phyloP scores from a whole-genome alignment of 2,329 filamentous ascomycete genomes.

The Ramularia collo-cygni region DNA sequence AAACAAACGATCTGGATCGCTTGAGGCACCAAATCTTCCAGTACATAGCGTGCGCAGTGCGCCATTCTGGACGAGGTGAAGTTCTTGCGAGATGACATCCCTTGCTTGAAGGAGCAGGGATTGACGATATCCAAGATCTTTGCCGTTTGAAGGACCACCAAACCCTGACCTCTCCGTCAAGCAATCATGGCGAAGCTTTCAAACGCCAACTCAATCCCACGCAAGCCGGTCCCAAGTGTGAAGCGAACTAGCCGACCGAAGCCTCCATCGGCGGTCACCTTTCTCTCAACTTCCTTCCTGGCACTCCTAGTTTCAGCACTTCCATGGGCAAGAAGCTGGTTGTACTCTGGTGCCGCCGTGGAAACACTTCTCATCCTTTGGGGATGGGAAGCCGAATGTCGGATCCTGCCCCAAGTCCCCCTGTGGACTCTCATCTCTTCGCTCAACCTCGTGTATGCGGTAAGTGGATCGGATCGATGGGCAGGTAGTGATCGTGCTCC shows the following conservation, averaged over 20 bases:
- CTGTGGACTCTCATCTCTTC: conserved; percentile 43
- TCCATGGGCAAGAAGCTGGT: conserved; percentile 22
- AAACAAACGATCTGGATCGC: no score
- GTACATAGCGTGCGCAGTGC: no score
- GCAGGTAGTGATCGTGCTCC: no score
- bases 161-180: no score
- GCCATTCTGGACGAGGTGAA: no score
- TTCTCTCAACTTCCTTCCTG: conserved; percentile 12
- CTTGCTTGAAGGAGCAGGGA: no score
- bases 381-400: conserved; percentile 23
- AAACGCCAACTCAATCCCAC: conserved; percentile 15
- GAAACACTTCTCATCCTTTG: conserved; percentile 23
- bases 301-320: conserved; percentile 12
- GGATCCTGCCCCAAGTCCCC: conserved; percentile 39
- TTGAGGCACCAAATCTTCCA: no score
- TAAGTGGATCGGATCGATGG: no score
- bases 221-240: conserved; percentile 11
- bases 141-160: no score
- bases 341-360: conserved; percentile 23
- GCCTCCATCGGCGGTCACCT: background rate
- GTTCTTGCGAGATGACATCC: no score
- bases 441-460: conserved; percentile 41
- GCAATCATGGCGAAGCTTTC: conserved; percentile 11
- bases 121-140: no score
- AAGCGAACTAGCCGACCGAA: conserved; percentile 6